These are phyloP conservation scores for Coniochaeta ligniaria DNA, from an alignment of 2,329 filamentous ascomycete species.

Conservation along the genomic window DNA sequence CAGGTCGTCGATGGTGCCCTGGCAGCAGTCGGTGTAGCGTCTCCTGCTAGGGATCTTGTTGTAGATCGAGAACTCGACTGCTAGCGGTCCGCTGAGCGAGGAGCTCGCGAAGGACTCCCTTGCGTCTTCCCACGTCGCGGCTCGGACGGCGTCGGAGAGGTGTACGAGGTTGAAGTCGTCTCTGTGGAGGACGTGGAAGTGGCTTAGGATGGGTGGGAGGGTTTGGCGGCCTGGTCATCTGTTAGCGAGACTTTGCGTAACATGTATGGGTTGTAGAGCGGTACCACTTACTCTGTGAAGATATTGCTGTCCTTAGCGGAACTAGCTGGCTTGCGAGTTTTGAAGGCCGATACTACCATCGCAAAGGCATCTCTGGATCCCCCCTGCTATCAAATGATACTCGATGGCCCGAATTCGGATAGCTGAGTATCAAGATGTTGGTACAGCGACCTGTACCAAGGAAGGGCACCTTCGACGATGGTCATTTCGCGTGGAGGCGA, in stretches of 20 bases:
- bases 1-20: conserved; percentile 92
- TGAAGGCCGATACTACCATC: too few relatives aligned
- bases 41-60: conserved; percentile 73
- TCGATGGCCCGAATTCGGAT: too few relatives aligned
- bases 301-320: conserved; percentile 64
- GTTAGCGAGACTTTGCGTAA: too few relatives aligned
- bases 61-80: conserved; percentile 75
- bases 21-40: conserved; percentile 70
- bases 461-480: too few relatives aligned
- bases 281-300: conserved; percentile 65
- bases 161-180: conserved; percentile 57
- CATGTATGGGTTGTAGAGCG: neutral
- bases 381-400: too few relatives aligned
- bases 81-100: conserved; percentile 69
- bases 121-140: conserved; percentile 70
- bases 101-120: conserved; percentile 67
- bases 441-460: too few relatives aligned
- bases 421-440: too few relatives aligned
- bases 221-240: conserved; percentile 58
- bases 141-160: conserved; percentile 65
- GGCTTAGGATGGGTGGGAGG: conserved; percentile 70
- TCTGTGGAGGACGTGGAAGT: conserved; percentile 71
- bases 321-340: conserved; percentile 85
- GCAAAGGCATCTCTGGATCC: too few relatives aligned
- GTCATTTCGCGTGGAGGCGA: too few relatives aligned